Conservation (phyloP, 805 yeast species). For the Debaryomyces prosopidis region DNA sequence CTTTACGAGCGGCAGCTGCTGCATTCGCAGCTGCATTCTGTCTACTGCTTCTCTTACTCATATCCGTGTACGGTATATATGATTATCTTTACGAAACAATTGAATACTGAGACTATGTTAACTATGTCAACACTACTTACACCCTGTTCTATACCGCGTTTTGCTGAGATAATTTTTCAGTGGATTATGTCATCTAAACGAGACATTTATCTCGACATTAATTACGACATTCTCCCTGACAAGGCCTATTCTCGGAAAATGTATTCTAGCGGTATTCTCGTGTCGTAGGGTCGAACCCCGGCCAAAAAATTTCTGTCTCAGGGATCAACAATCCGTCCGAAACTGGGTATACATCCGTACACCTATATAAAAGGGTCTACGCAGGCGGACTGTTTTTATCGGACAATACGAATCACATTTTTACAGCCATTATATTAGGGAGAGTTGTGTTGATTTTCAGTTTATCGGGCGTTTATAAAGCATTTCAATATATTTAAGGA, state of each 20-base stretch:
- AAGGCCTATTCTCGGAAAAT: too few species aligned
- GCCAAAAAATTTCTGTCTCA: too few species aligned
- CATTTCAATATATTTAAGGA: too few species aligned
- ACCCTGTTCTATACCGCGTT: constrained; percentile 1
- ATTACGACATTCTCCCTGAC: too few species aligned
- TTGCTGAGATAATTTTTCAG: not conserved
- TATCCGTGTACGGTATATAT: not conserved
- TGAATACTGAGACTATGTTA: not conserved
- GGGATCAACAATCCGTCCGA: too few species aligned
- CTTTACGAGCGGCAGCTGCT: not conserved
- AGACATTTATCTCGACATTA: too few species aligned
- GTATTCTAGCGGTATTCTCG: too few species aligned
- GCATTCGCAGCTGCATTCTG: not conserved
- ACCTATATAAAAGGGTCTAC: not conserved
- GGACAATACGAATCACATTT: not conserved
- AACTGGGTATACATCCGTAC: not conserved
- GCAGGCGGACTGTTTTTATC: not conserved
- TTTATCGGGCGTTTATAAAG: too few species aligned
- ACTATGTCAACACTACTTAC: not conserved
- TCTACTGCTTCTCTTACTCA: not conserved
- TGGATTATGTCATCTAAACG: not conserved
- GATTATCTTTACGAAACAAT: not conserved
- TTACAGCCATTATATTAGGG: not conserved
- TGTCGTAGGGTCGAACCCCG: too few species aligned
- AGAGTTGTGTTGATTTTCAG: too few species aligned